Conservation (phyloP, 495 filamentous ascomycete species). For the Penicillium angulare region DNA sequence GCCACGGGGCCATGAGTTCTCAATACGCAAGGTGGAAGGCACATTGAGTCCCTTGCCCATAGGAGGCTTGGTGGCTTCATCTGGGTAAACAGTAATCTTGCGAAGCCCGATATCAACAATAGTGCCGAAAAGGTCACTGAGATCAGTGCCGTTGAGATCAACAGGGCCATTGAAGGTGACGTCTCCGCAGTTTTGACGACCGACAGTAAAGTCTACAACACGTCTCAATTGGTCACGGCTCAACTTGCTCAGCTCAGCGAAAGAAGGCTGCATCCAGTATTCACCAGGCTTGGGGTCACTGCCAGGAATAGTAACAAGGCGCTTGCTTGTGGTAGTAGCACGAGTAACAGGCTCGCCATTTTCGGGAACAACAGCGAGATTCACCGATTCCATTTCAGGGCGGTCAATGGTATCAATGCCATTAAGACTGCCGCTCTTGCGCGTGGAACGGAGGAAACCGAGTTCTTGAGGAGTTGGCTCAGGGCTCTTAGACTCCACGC, state of each 20-base stretch:
- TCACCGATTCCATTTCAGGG: constrained; percentile 71
- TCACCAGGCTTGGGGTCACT: constrained; percentile 61
- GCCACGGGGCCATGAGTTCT: constrained; percentile 86
- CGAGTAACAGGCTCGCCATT: constrained; percentile 47
- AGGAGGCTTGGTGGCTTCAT: constrained; percentile 69
- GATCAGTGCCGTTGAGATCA: constrained; percentile 68
- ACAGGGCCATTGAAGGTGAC: constrained; percentile 79
- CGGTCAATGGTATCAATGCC: constrained; percentile 49
- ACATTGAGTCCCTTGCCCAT: constrained; percentile 88
- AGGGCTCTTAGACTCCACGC: constrained; percentile 45
- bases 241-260: constrained; percentile 71
- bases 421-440: constrained; percentile 43
- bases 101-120: constrained; percentile 74
- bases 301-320: constrained; percentile 27
- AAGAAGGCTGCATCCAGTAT: constrained; percentile 81
- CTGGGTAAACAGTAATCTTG: constrained; percentile 82
- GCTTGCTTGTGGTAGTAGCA: constrained; percentile 24
- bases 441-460: constrained; percentile 61
- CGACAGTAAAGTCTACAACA: constrained; percentile 72
- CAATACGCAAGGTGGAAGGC: constrained; percentile 76
- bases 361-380: constrained; percentile 77
- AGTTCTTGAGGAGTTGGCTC: constrained; percentile 64
- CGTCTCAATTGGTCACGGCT: constrained; percentile 67
- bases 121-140: constrained; percentile 68
- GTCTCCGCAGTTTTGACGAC: constrained; percentile 73